Evolutionary conservation across 1,139 yeast species (phyloP).

Genomic region (Suhomyces wounanorum): DNA sequence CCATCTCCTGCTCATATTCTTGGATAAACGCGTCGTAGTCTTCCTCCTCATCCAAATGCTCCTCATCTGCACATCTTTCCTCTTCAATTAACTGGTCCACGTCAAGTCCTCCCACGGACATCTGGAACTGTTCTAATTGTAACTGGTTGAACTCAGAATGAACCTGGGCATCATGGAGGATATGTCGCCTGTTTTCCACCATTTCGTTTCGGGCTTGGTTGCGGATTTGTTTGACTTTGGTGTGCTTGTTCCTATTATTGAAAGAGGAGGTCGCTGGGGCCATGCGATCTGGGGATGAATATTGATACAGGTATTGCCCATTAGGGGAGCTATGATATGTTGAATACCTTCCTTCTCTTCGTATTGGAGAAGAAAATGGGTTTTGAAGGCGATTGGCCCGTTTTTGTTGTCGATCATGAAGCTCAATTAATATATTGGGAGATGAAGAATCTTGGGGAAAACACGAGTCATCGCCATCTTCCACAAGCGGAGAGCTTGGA

Average conservation of each 20-base stretch:
- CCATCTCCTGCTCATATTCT: conserved; percentile 21
- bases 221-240: conserved; percentile 30
- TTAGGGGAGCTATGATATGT: conserved; percentile 2
- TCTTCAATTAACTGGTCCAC: conserved; percentile 35
- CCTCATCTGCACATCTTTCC: conserved; percentile 24
- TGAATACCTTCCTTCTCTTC: neutral
- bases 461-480: neutral
- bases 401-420: conserved; percentile 14
- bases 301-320: conserved; percentile 9
- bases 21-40: conserved; percentile 14
- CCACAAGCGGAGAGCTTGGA: conserved; percentile 15
- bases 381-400: conserved; percentile 10
- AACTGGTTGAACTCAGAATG: conserved; percentile 19
- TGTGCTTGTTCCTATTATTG: conserved; percentile 32
- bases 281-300: conserved; percentile 3
- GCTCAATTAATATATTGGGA: conserved; percentile 11
- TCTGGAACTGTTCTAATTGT: conserved; percentile 22
- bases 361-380: conserved; percentile 12
- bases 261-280: conserved; percentile 12
- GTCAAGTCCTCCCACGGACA: conserved; percentile 24
- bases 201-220: conserved; percentile 30
- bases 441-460: neutral
- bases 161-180: conserved; percentile 26
- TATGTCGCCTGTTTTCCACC: conserved; percentile 28
- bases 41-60: conserved; percentile 10